phyloP scores from a whole-genome alignment of 1,284 basidiomycete species.

The Anthracocystis walkeri region DNA sequence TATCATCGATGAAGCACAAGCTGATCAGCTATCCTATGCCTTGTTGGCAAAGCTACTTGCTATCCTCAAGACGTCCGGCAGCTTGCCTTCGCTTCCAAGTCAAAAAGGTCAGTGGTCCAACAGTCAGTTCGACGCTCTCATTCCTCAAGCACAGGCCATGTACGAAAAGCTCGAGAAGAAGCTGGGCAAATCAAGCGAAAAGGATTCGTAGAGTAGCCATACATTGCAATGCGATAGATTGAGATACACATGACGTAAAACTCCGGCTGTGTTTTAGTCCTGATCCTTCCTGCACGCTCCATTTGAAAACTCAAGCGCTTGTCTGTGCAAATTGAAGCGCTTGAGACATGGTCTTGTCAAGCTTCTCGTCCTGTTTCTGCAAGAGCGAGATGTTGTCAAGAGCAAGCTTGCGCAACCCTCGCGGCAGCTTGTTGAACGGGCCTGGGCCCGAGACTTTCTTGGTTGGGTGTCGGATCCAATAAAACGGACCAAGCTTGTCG shows the following conservation, averaged over 20 bases:
- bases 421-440: conserved; percentile 29
- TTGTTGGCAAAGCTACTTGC: conserved; percentile 44
- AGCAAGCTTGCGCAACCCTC: conserved; percentile 24
- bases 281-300: too few species aligned
- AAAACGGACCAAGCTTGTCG: conserved; percentile 40
- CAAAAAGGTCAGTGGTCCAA: conserved; percentile 52
- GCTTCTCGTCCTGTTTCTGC: conserved; percentile 16
- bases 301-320: neutral
- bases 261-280: too few species aligned
- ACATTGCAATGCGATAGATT: neutral
- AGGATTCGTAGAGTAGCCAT: neutral
- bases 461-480: conserved; percentile 40
- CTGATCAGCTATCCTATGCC: conserved; percentile 44
- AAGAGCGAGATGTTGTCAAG: conserved; percentile 30
- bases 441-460: conserved; percentile 34
- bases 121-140: conserved; percentile 44
- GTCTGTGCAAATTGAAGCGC: conserved; percentile 16
- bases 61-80: conserved; percentile 48
- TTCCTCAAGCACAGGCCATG: conserved; percentile 48
- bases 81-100: conserved; percentile 39
- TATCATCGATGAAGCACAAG: conserved; percentile 27
- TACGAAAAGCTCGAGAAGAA: conserved; percentile 45
- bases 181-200: conserved; percentile 22
- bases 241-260: neutral
- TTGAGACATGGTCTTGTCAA: conserved; percentile 31